Percentiles rank a stretch among this genome's conserved stretches.
Evolutionary conservation across 2,329 filamentous ascomycete genomes (phyloP).

Genomic region (Penicillium sp.): DNA sequence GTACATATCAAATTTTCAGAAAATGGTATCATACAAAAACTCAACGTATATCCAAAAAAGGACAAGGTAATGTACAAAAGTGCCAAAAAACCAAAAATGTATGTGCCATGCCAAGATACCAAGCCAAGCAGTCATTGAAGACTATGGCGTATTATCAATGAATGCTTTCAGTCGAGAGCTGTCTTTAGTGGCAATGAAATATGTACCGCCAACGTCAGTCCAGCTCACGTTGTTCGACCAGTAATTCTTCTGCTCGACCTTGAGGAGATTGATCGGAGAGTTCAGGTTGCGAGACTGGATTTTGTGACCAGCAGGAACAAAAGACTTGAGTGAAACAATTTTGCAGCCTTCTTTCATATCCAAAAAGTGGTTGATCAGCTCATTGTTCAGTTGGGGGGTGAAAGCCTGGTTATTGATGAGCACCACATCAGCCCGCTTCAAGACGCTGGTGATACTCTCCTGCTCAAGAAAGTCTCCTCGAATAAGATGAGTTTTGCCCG

Average conservation of each 20-base stretch:
- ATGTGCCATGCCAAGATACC: slow-evolving; percentile 4
- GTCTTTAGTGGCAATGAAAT: slow-evolving; percentile 84
- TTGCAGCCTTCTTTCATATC: slow-evolving; percentile 88
- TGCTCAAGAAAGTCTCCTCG: slow-evolving; percentile 81
- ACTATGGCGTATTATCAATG: slow-evolving; percentile 37
- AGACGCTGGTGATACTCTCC: slow-evolving; percentile 64
- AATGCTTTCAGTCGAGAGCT: slow-evolving; percentile 53
- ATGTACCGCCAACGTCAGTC: slow-evolving; percentile 79
- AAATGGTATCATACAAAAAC: slow-evolving; percentile 22
- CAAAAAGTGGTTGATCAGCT: slow-evolving; percentile 82
- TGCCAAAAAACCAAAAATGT: slow-evolving; percentile 6
- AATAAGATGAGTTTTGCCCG: slow-evolving; percentile 76
- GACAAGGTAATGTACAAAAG: slow-evolving; percentile 21
- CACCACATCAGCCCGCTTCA: slow-evolving; percentile 88
- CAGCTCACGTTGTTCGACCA: slow-evolving; percentile 76
- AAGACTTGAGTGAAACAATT: slow-evolving; percentile 88
- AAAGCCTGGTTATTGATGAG: slow-evolving; percentile 99
- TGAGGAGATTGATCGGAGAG: slow-evolving; percentile 75
- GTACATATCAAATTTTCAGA: slow-evolving; percentile 2
- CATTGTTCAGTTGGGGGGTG: slow-evolving; percentile 79
- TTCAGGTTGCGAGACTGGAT: slow-evolving; percentile 72
- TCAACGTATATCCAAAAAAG: slow-evolving; percentile 19
- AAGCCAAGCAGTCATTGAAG: neutral
- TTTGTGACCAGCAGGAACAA: slow-evolving; percentile 76
- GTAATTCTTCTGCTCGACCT: slow-evolving; percentile 71